Evolutionary conservation across 2,329 filamentous ascomycete genomes (phyloP).

Genomic region (Talaromyces sp.): DNA sequence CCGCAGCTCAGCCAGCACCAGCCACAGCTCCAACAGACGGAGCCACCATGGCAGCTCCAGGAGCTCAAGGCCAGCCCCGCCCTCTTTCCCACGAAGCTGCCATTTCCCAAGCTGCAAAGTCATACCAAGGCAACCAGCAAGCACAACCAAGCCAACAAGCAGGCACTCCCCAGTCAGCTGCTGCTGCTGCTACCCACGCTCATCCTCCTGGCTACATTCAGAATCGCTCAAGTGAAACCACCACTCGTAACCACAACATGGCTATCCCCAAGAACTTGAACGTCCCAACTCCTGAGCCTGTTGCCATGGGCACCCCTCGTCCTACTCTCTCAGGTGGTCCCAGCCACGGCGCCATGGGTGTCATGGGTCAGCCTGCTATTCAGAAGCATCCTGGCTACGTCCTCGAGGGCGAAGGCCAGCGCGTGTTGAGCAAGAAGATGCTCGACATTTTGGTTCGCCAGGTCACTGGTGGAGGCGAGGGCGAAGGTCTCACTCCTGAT

Average conservation of each 20-base stretch:
- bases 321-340: constrained; percentile 81
- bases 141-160: constrained; percentile 3
- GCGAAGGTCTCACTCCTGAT: constrained; percentile 79
- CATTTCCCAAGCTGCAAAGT: constrained; percentile 46
- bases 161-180: constrained; percentile 32
- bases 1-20: neutral
- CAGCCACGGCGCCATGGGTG: constrained; percentile 71
- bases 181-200: constrained; percentile 36
- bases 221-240: constrained; percentile 41
- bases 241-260: constrained; percentile 61
- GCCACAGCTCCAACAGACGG: constrained; percentile 8
- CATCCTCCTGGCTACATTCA: constrained; percentile 45
- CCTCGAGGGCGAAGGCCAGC: constrained; percentile 86
- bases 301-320: constrained; percentile 67
- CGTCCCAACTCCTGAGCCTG: constrained; percentile 69
- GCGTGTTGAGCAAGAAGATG: constrained; percentile 96
- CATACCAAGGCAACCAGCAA: constrained; percentile 39
- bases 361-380: constrained; percentile 84
- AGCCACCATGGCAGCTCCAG: constrained; percentile 24
- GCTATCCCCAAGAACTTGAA: constrained; percentile 80
- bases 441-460: constrained; percentile 92
- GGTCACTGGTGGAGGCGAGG: constrained; percentile 77
- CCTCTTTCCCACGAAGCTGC: constrained; percentile 48
- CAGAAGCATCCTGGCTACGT: constrained; percentile 78
- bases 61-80: constrained; percentile 39